A percentile compares a stretch with the other conserved stretches of the same genome.
These are phyloP conservation scores for Trichophyton verrucosum DNA, from an alignment of 2,329 filamentous ascomycete genomes.

Conservation along the genomic window DNA sequence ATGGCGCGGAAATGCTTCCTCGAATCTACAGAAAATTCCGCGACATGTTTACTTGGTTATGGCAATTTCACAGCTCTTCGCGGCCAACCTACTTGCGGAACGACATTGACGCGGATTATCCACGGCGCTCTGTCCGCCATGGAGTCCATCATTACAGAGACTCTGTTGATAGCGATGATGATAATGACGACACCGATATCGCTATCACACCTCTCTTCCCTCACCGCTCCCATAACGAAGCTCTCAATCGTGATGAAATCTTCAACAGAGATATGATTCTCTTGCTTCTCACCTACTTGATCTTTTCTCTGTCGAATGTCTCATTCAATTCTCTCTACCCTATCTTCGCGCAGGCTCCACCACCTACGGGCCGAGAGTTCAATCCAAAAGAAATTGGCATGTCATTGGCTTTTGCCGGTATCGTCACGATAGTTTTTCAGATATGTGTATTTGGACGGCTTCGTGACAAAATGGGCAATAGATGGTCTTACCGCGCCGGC, in stretches of 20 bases:
- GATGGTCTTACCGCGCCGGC: slow-evolving; percentile 67
- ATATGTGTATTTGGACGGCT: slow-evolving; percentile 70
- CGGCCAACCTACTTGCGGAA: slow-evolving; percentile 48
- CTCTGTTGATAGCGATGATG: slow-evolving; percentile 26
- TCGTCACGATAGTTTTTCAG: slow-evolving; percentile 82
- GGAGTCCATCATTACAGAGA: slow-evolving; percentile 17
- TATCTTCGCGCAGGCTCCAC: slow-evolving; percentile 67
- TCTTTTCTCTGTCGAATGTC: slow-evolving; percentile 89
- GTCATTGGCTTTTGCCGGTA: slow-evolving; percentile 69
- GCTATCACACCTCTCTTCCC: slow-evolving; percentile 27
- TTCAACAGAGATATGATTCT: slow-evolving; percentile 71
- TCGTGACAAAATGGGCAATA: slow-evolving; percentile 69
- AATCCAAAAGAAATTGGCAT: slow-evolving; percentile 71
- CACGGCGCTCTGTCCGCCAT: not conserved
- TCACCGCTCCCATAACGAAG: slow-evolving; percentile 31
- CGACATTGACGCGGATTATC: slow-evolving; percentile 19
- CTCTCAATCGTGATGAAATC: slow-evolving; percentile 47
- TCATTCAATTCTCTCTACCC: slow-evolving; percentile 93
- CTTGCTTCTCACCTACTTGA: slow-evolving; percentile 71
- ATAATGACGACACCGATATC: slow-evolving; percentile 34
- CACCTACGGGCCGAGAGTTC: slow-evolving; percentile 65
- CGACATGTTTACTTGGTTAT: slow-evolving; percentile 53
- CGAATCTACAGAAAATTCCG: slow-evolving; percentile 47
- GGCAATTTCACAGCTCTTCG: slow-evolving; percentile 52
- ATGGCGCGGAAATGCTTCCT: slow-evolving; percentile 51